phyloP scores from a whole-genome alignment of 305 asterid genomes.

The Fraxinus dipetala region DNA sequence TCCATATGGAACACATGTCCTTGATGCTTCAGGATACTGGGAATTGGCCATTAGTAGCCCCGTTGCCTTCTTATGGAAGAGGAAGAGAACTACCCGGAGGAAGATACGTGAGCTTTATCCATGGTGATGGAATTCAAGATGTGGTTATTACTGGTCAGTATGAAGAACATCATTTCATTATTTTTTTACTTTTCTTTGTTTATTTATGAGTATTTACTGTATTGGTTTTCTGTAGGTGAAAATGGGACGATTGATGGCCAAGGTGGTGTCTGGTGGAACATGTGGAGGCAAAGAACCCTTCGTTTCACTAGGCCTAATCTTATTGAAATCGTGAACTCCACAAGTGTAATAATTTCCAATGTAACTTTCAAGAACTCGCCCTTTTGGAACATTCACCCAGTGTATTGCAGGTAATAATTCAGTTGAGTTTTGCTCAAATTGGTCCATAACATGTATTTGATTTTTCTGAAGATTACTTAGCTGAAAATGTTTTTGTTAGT shows the following conservation, averaged over 20 bases:
- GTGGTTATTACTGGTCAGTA: slow-evolving; percentile 83
- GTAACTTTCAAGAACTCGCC: slow-evolving; percentile 83
- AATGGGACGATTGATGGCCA: slow-evolving; percentile 86
- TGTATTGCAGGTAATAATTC: slow-evolving; percentile 68
- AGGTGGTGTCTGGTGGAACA: slow-evolving; percentile 91
- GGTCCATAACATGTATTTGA: background rate
- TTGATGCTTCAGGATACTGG: slow-evolving; percentile 49
- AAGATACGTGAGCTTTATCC: slow-evolving; percentile 88
- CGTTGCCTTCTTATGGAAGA: slow-evolving; percentile 94
- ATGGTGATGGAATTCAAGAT: slow-evolving; percentile 85
- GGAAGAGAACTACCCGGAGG: slow-evolving; percentile 96
- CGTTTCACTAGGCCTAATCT: slow-evolving; percentile 81
- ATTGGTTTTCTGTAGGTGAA: slow-evolving; percentile 38
- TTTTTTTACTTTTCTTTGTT: background rate
- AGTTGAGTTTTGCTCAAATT: background rate
- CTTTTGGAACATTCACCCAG: slow-evolving; percentile 98
- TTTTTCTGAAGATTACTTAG: background rate
- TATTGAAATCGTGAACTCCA: slow-evolving; percentile 81
- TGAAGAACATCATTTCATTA: slow-evolving; percentile 8
- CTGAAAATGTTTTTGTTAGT: background rate
- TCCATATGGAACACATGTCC: background rate
- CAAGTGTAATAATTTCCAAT: slow-evolving; percentile 65
- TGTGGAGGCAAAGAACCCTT: slow-evolving; percentile 88
- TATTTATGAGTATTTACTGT: slow-evolving; percentile 3
- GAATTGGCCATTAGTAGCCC: slow-evolving; percentile 80